phyloP scores from a whole-genome alignment of 2,329 filamentous ascomycete species.

The Colletotrichum zoysiae region DNA sequence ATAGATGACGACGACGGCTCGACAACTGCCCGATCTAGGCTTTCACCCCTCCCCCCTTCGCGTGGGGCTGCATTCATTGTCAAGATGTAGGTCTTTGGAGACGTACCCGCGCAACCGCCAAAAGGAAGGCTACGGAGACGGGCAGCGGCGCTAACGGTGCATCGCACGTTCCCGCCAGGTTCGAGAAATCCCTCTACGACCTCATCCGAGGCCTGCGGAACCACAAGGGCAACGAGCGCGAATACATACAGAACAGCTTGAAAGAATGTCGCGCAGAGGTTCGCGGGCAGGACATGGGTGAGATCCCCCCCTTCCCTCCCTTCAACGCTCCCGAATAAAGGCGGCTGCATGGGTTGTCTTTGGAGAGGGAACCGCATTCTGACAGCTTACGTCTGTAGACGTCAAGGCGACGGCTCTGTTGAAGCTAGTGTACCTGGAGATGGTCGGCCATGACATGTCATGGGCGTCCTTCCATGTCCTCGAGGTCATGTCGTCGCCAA shows the following conservation, averaged over 20 bases:
- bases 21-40: slow-evolving; percentile 12
- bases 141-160: slow-evolving; percentile 30
- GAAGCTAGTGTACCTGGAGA: slow-evolving; percentile 97
- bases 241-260: slow-evolving; percentile 92
- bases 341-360: background rate
- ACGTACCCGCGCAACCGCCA: background rate
- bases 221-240: slow-evolving; percentile 94
- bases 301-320: slow-evolving; percentile 45
- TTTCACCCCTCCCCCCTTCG: slow-evolving; percentile 5
- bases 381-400: slow-evolving; percentile 64
- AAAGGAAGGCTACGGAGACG: background rate
- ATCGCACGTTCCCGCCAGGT: slow-evolving; percentile 70
- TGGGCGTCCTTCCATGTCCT: slow-evolving; percentile 99
- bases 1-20: slow-evolving; percentile 10
- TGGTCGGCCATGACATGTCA: slow-evolving; percentile 99
- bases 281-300: slow-evolving; percentile 91
- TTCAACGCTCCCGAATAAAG: background rate
- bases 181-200: slow-evolving; percentile 99
- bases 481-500: slow-evolving; percentile 97
- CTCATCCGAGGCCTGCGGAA: slow-evolving; percentile 96
- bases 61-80: slow-evolving; percentile 29
- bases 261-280: slow-evolving; percentile 97
- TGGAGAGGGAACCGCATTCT: slow-evolving; percentile 15
- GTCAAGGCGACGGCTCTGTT: slow-evolving; percentile 95
- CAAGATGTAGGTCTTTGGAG: slow-evolving; percentile 34